Conservation (phyloP, 1,284 basidiomycete species). For the Leccinum subrobustum region DNA sequence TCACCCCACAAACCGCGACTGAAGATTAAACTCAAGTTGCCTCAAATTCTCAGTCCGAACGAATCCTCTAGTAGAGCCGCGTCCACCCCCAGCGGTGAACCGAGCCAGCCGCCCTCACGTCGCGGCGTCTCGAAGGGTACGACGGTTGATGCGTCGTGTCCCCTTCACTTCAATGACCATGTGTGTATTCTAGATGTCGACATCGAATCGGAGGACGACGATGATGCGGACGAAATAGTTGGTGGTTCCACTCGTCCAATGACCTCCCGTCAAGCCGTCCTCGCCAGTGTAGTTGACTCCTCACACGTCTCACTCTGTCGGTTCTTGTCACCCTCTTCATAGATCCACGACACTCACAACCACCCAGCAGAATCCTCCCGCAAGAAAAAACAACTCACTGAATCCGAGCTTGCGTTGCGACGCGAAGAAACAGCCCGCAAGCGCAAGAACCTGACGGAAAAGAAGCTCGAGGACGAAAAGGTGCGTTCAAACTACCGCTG, state of each 20-base stretch:
- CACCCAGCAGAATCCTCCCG: slow-evolving; percentile 46
- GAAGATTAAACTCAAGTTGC: slow-evolving; percentile 66
- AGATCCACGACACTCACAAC: background rate
- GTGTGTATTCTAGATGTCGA: slow-evolving; percentile 38
- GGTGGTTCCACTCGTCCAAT: slow-evolving; percentile 45
- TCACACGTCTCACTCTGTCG: slow-evolving; percentile 53
- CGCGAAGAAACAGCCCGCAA: slow-evolving; percentile 86
- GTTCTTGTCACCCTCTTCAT: background rate
- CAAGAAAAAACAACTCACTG: slow-evolving; percentile 80
- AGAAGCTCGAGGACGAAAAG: slow-evolving; percentile 92
- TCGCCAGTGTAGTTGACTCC: slow-evolving; percentile 63
- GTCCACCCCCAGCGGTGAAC: slow-evolving; percentile 39
- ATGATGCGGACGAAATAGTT: slow-evolving; percentile 37
- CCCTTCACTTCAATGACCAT: background rate
- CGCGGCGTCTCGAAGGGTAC: slow-evolving; percentile 33
- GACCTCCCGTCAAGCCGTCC: slow-evolving; percentile 72
- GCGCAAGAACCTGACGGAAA: slow-evolving; percentile 82
- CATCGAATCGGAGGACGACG: slow-evolving; percentile 59
- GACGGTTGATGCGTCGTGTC: background rate
- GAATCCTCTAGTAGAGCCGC: slow-evolving; percentile 37
- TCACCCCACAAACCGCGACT: slow-evolving; percentile 41
- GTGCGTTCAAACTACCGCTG: slow-evolving; percentile 36
- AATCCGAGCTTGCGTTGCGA: slow-evolving; percentile 77
- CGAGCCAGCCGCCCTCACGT: slow-evolving; percentile 29
- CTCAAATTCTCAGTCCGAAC: slow-evolving; percentile 40